Evolutionary conservation across 2,329 filamentous ascomycete genomes (phyloP).

Genomic region (Seiridium unicorne): DNA sequence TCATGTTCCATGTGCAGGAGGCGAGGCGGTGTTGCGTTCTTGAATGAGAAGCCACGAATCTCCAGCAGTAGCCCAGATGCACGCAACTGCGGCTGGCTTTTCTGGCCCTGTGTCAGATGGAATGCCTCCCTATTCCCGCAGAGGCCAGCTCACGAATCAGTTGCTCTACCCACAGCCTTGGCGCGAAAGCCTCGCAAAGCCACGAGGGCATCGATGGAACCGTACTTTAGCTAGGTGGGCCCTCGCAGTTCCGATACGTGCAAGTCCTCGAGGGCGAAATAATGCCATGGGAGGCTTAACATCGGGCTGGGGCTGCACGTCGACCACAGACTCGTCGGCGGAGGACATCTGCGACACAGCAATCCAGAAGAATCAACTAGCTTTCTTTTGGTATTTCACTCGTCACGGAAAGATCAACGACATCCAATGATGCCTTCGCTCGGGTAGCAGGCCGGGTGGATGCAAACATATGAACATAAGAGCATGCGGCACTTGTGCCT

Average conservation of each 20-base stretch:
- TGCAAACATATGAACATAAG: not conserved
- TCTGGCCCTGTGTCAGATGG: conserved; percentile 11
- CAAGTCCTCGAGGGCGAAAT: too few species aligned
- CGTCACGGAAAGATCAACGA: too few species aligned
- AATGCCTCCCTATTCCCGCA: conserved; percentile 6
- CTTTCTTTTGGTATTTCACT: too few species aligned
- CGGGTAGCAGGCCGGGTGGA: not conserved
- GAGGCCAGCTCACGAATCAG: conserved; percentile 10
- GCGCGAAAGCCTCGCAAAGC: not conserved
- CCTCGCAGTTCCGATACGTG: too few species aligned
- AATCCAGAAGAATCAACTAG: too few species aligned
- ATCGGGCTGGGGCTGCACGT: too few species aligned
- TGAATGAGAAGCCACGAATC: too few species aligned
- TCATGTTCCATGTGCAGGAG: not conserved
- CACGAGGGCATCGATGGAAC: not conserved
- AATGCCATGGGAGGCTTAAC: too few species aligned
- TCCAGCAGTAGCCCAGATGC: not conserved
- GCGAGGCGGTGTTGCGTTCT: not conserved
- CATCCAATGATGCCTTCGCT: too few species aligned
- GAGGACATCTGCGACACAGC: too few species aligned
- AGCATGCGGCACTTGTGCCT: not conserved
- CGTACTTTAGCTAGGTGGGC: too few species aligned
- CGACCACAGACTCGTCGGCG: too few species aligned
- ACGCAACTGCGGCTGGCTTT: not conserved
- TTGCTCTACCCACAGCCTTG: conserved; percentile 1